Base-by-base conservation (phyloP, 805 yeast species). In the Debaryomyces prosopidis region DNA sequence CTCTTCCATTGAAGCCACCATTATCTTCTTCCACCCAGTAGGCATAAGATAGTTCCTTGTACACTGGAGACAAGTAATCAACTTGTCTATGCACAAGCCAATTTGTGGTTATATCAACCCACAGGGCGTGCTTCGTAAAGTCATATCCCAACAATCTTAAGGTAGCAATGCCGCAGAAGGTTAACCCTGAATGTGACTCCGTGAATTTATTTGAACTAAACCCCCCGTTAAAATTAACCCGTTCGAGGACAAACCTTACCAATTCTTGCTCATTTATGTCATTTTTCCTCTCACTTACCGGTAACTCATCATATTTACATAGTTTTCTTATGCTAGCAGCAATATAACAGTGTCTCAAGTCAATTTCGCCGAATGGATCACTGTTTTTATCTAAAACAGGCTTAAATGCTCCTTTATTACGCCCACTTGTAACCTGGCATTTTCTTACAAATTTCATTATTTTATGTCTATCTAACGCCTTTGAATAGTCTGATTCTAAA, bases 1-100 rank as follows among this genome's bases (percentile, higher is more conserved):
- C 82, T 39, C 97, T 72, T 1, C 97, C 97, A 62, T 89, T 88
- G 59, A 87, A 82, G 0, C 92, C 92, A 1, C 97, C 97, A 42
- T 66, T 65, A 57, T 85, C 92, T 23, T 68, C 74, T 45, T 73
- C 64, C 0, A 55, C 58, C 36, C 53, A 52, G 36, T 49, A 53
- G 14, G 36, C 50, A 36, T 52, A 52, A 3, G 36, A 35, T 11
- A 60, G 69, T 5, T 66, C 73, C 9, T 41, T 45, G 43, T 63
- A 55, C 12, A 65, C 42, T 7, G 51, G 50, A 8, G 55, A 49
- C 11, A 67, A 61, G 46, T 65, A 73, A 33, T 65, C 60, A 0
- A 82, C 70, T 59, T 88, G 96, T 34, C 96, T 67, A 47, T 81
- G 82, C 2, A 77, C 71, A 16, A 88, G 66, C 86, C 89, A 87